These are phyloP conservation scores for Solanum chacoense DNA, from an alignment of 305 asterid genomes.

Conservation along the genomic window DNA sequence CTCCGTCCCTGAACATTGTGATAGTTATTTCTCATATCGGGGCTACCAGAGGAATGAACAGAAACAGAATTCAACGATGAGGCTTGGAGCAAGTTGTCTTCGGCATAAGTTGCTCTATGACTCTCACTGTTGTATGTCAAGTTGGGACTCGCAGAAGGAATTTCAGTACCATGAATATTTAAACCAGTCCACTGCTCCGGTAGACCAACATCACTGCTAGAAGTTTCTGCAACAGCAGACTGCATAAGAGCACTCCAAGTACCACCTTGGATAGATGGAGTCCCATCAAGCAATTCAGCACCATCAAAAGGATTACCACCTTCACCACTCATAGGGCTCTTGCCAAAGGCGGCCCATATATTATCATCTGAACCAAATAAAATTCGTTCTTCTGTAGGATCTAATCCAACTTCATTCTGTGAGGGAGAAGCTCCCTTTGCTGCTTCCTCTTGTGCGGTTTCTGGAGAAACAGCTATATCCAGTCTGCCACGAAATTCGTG, in stretches of 20 bases:
- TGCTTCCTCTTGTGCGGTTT: constrained; percentile 30
- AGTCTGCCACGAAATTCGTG: constrained; percentile 31
- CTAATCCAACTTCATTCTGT: constrained; percentile 52
- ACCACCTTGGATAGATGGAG: constrained; percentile 63
- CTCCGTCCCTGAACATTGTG: constrained; percentile 27
- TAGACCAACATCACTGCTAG: constrained; percentile 44
- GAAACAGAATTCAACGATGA: constrained; percentile 31
- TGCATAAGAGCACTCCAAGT: constrained; percentile 96
- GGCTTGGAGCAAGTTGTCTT: constrained; percentile 22
- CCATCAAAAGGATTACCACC: constrained; percentile 39
- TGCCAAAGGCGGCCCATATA: constrained; percentile 73
- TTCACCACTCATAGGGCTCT: constrained; percentile 39
- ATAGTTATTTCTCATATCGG: constrained; percentile 18
- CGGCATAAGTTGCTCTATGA: constrained; percentile 22
- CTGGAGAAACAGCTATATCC: constrained; percentile 30
- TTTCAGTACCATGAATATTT: constrained; percentile 31
- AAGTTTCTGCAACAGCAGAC: constrained; percentile 81
- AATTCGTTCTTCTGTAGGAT: constrained; percentile 83
- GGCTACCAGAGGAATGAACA: constrained; percentile 19
- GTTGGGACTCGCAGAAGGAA: constrained; percentile 35
- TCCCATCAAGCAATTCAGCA: constrained; percentile 33
- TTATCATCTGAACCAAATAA: constrained; percentile 90
- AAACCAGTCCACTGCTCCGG: constrained; percentile 71
- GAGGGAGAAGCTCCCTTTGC: constrained; percentile 25
- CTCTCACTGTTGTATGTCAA: constrained; percentile 27